phyloP scores from a whole-genome alignment of 2,329 filamentous ascomycete species.

The Magnaporthales sp. region DNA sequence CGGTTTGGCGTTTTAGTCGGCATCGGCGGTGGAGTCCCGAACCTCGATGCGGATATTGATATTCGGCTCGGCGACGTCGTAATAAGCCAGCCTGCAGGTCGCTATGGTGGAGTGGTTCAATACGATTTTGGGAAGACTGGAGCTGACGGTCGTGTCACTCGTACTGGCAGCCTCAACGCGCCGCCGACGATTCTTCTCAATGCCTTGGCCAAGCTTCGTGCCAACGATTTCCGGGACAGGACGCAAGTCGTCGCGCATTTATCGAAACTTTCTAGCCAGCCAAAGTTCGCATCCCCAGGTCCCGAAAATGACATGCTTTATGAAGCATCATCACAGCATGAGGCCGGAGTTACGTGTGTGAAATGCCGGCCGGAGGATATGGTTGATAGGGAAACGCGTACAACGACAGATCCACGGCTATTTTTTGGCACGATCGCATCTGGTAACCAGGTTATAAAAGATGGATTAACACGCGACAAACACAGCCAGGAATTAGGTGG shows the following conservation, averaged over 20 bases:
- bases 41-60: constrained; percentile 21
- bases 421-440: not conserved
- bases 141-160: constrained; percentile 10
- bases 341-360: no score
- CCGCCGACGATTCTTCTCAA: not conserved
- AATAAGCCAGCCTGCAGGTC: constrained; percentile 15
- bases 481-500: not conserved
- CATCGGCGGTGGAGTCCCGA: no score
- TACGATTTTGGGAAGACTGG: constrained; percentile 18
- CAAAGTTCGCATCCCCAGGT: not conserved
- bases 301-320: not conserved
- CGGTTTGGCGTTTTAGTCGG: constrained; percentile 23
- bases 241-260: not conserved
- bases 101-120: constrained; percentile 16
- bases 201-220: not conserved
- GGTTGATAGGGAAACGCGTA: constrained; percentile 20
- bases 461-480: not conserved
- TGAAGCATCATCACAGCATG: not conserved
- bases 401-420: constrained; percentile 16
- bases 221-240: not conserved
- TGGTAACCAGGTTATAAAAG: not conserved
- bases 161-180: constrained; percentile 1
- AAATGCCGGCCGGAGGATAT: not conserved
- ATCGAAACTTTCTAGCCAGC: not conserved
- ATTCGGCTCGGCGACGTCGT: constrained; percentile 25